Base-by-base conservation (phyloP, 2,329 filamentous ascomycete species). In the Dactylonectria macrodidyma region DNA sequence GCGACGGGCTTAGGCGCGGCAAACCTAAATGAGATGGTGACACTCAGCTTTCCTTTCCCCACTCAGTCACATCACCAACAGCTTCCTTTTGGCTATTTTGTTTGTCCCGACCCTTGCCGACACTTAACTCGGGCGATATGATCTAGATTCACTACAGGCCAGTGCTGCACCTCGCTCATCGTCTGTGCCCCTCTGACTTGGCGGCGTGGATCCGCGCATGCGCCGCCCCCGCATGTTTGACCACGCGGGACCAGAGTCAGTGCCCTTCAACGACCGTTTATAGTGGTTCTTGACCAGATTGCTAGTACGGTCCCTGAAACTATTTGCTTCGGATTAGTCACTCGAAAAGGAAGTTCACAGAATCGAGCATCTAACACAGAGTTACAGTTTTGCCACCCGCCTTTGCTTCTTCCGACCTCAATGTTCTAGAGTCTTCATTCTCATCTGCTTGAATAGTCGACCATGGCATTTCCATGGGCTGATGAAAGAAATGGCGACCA, bases 1-100 rank as follows among this genome's bases (percentile, higher is more conserved):
- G 33, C 50, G n/a, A 46, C 38, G 11, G 54, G 52, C 16, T 8
- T 63, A 50, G 46, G 44, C 57, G 60, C 46, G 24, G 44, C 52
- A 24, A 57, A 38, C 52, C 52, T 41, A 14, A 34, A 14, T 22
- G 22, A 33, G 52, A 16, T 11, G 7, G 46, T 50, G 34, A 19
- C 34, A 36, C 24, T 50, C 30, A 47, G 48, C n/a, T 5, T 30
- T 30, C 26, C 19, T 19, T 19, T 55, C 26, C 50, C 11, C 19
- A 24, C 22, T 24, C 46, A 19, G 19, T 5, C 41, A 44, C 16
- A n/a, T 44, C 16, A 6, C 41, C 14, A 44, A 44, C 16, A n/a
- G 41, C 41, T 44, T 44, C 16, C 2, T 5, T 44, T n/a, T n/a
- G 41, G 14, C n/a, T 9, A 24, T 24, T 47, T 47, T 19, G 46